phyloP scores from a whole-genome alignment of 2,329 filamentous ascomycete species.

The Fusarium newnesense region DNA sequence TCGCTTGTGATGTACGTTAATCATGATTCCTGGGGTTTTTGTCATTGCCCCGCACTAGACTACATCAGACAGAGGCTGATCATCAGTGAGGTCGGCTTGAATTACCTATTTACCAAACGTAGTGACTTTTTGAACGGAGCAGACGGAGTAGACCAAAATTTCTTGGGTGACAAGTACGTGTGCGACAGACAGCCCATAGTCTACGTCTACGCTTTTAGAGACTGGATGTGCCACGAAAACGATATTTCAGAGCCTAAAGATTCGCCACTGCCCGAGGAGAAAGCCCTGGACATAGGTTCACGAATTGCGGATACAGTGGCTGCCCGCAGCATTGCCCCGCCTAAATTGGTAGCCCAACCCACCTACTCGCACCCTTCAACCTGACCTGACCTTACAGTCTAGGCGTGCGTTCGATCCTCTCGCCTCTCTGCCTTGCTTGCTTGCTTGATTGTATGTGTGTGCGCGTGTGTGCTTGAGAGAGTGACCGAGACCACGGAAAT shows the following conservation, averaged over 20 bases:
- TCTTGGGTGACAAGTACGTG: neutral
- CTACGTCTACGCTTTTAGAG: neutral
- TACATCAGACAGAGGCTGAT: neutral
- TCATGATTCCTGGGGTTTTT: conserved; percentile 14
- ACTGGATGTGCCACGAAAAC: conserved; percentile 32
- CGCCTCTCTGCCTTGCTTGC: conserved; percentile 9
- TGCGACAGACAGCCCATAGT: too few species aligned
- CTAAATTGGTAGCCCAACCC: conserved; percentile 30
- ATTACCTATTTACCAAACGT: neutral
- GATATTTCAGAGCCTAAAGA: conserved; percentile 27
- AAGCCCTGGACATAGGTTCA: conserved; percentile 6
- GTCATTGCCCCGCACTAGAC: conserved; percentile 24
- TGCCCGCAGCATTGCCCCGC: conserved; percentile 33
- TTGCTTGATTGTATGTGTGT: conserved; percentile 4
- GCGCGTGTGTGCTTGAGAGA: conserved; percentile 1
- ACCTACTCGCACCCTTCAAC: conserved; percentile 24
- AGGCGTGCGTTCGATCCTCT: neutral
- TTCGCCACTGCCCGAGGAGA: conserved; percentile 38
- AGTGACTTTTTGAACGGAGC: neutral
- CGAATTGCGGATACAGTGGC: conserved; percentile 17
- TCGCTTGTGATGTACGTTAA: too few species aligned
- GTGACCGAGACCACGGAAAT: conserved; percentile 9
- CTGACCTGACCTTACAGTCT: conserved; percentile 17
- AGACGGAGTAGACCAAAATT: neutral
- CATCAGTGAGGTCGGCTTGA: neutral